These are phyloP conservation scores for Jaapia argillacea DNA, from an alignment of 768 basidiomycete species.

Conservation along the genomic window DNA sequence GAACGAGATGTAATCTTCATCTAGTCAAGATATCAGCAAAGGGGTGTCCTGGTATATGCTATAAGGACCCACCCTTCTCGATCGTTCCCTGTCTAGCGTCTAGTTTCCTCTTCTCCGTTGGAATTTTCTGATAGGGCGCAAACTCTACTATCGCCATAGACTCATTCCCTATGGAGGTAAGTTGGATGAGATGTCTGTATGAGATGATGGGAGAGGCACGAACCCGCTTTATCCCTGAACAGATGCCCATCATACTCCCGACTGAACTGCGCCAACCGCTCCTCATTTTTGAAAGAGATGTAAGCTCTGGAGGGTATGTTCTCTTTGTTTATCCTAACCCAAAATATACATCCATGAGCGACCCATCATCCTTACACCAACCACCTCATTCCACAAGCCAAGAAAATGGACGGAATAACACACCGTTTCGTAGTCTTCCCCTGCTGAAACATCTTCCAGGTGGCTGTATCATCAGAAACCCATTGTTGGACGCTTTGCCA, in stretches of 20 bases:
- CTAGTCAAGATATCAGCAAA: conserved; percentile 23
- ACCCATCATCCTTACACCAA: too few species aligned
- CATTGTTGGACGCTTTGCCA: conserved; percentile 86
- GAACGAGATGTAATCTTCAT: conserved; percentile 81
- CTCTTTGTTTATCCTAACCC: conserved; percentile 61
- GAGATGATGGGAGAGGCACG: conserved; percentile 12
- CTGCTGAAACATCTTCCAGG: conserved; percentile 56
- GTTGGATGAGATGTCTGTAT: background rate
- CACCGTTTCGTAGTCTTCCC: conserved; percentile 70
- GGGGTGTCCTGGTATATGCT: background rate
- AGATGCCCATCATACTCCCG: conserved; percentile 84
- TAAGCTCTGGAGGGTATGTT: conserved; percentile 84
- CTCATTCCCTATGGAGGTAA: conserved; percentile 58
- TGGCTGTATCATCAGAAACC: conserved; percentile 65
- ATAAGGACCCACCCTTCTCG: conserved; percentile 70
- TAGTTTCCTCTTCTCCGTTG: conserved; percentile 61
- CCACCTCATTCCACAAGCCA: background rate
- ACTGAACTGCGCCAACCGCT: conserved; percentile 64
- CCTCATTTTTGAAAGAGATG: conserved; percentile 76
- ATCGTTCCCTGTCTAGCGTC: conserved; percentile 84
- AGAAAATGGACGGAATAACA: conserved; percentile 10
- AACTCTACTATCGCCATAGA: conserved; percentile 88
- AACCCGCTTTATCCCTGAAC: conserved; percentile 88
- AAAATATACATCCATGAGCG: background rate
- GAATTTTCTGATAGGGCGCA: conserved; percentile 84